Evolutionary conservation across 2,329 filamentous ascomycete species (phyloP).

Genomic region (Aspergillus oerlinghausenensis): DNA sequence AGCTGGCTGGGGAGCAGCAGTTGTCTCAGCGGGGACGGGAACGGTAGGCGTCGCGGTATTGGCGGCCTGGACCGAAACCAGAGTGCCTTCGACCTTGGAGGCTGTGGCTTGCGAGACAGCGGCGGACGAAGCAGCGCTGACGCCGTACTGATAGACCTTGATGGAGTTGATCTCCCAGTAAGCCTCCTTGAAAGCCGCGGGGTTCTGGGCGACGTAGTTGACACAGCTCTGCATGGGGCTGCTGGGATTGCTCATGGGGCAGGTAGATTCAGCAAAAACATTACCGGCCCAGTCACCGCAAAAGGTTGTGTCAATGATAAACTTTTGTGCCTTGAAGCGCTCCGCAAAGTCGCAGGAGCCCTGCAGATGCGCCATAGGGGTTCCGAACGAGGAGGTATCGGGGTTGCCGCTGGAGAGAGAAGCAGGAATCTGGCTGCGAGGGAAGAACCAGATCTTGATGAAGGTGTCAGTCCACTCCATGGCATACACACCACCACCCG

Average conservation of each 20-base stretch:
- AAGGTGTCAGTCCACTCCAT: slow-evolving; percentile 44
- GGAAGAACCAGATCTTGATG: slow-evolving; percentile 52
- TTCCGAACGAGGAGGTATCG: slow-evolving; percentile 43
- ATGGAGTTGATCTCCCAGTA: slow-evolving; percentile 76
- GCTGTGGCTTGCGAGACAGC: background rate
- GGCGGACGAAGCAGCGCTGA: slow-evolving; percentile 3
- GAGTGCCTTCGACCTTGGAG: background rate
- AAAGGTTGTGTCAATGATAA: slow-evolving; percentile 51
- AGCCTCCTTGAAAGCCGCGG: slow-evolving; percentile 63
- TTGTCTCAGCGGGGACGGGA: background rate
- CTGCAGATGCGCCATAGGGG: slow-evolving; percentile 42
- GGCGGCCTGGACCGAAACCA: background rate
- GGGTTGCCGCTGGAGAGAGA: slow-evolving; percentile 43
- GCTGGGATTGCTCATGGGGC: slow-evolving; percentile 57
- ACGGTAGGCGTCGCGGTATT: background rate
- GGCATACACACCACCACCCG: slow-evolving; percentile 48
- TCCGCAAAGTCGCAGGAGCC: slow-evolving; percentile 38
- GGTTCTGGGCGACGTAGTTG: slow-evolving; percentile 67
- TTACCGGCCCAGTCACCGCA: slow-evolving; percentile 54
- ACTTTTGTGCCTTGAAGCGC: slow-evolving; percentile 38
- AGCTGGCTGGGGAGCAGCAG: background rate
- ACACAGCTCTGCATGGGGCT: slow-evolving; percentile 61
- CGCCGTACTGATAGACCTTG: slow-evolving; percentile 53
- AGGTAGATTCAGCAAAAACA: slow-evolving; percentile 45
- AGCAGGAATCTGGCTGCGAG: slow-evolving; percentile 39